Evolutionary conservation across 2,329 filamentous ascomycete genomes (phyloP).

Genomic region (Hysterium pulicare): DNA sequence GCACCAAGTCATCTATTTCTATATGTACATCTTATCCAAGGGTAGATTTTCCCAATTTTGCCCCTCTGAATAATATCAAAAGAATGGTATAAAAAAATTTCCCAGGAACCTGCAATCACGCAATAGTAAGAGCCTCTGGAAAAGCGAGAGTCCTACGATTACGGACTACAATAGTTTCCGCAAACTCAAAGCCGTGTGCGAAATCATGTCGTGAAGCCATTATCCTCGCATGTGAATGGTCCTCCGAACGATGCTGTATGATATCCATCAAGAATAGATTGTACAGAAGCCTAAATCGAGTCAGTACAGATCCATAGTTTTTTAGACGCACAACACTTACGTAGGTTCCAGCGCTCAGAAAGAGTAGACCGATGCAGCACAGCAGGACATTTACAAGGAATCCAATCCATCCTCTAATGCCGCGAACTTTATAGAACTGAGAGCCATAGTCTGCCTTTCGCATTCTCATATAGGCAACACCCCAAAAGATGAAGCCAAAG

Average conservation of each 20-base stretch:
- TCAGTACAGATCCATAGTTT: neutral
- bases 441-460: constrained; percentile 60
- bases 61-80: neutral
- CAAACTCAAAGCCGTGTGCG: too few species aligned
- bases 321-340: constrained; percentile 43
- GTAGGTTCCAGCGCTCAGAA: constrained; percentile 80
- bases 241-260: constrained; percentile 60
- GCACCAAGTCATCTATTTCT: too few species aligned
- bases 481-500: constrained; percentile 96
- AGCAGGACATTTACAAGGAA: constrained; percentile 69
- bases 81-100: too few species aligned
- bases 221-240: constrained; percentile 70
- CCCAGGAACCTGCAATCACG: too few species aligned
- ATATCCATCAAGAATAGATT: constrained; percentile 74
- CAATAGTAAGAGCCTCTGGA: neutral
- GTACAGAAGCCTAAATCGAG: constrained; percentile 48
- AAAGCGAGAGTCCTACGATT: too few species aligned
- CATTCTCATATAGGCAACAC: constrained; percentile 76
- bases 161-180: too few species aligned
- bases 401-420: constrained; percentile 52
- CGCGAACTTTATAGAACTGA: constrained; percentile 52
- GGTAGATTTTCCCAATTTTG: neutral
- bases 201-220: too few species aligned
- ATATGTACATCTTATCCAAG: too few species aligned
- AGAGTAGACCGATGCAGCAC: constrained; percentile 73